A percentile compares a stretch with the other conserved stretches of the same genome.
Evolutionary conservation across 164 flowering plant species (phyloP).

Genomic region (Sextonia rubra): DNA sequence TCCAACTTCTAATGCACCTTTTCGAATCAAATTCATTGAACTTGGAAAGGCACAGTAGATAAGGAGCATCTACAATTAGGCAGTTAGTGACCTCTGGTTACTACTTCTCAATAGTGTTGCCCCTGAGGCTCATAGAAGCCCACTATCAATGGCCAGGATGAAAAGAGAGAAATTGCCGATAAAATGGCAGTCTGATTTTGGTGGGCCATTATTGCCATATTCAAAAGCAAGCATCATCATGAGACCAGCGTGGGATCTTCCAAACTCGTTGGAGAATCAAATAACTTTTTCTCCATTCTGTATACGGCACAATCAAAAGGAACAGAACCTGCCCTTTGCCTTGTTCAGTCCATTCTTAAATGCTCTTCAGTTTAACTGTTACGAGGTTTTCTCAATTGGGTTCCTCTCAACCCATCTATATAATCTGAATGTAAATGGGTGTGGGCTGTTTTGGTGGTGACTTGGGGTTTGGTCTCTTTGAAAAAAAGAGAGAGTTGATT

Average conservation of each 20-base stretch:
- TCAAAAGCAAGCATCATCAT: conserved; percentile 1
- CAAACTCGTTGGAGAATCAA: conserved; percentile 50
- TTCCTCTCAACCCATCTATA: background rate
- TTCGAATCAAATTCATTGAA: too few species aligned
- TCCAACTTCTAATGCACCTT: too few species aligned
- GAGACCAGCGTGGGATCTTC: conserved; percentile 44
- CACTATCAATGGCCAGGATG: background rate
- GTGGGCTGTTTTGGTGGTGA: background rate
- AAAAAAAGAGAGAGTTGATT: background rate
- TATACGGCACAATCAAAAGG: background rate
- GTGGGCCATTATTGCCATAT: background rate
- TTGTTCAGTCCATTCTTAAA: background rate
- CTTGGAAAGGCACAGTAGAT: too few species aligned
- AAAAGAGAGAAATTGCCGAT: background rate
- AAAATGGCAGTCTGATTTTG: too few species aligned
- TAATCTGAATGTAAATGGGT: background rate
- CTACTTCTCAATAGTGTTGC: too few species aligned
- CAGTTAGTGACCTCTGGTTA: too few species aligned
- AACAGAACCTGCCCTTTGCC: background rate
- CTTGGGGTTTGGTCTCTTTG: background rate
- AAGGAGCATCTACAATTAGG: too few species aligned
- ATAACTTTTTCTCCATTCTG: conserved; percentile 1
- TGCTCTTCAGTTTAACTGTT: background rate
- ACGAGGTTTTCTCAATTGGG: background rate
- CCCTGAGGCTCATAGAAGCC: too few species aligned